Conservation (phyloP, 306 rosid genomes). For the Adenanthera pavonina region DNA sequence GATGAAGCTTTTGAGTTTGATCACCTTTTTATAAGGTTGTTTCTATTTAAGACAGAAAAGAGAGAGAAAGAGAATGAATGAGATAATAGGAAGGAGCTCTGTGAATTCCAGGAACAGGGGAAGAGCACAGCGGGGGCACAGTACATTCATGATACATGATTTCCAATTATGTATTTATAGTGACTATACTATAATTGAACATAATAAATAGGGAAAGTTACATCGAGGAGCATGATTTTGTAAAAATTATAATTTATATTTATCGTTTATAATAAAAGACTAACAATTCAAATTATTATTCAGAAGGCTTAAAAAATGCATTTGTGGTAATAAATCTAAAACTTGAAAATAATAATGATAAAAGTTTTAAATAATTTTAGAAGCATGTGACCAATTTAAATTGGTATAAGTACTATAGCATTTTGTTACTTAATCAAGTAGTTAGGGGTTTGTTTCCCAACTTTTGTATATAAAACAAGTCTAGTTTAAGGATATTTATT, state of each 20-base stretch:
- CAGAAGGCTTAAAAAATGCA: too few species aligned
- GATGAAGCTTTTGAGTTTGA: constrained; percentile 31
- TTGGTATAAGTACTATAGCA: too few species aligned
- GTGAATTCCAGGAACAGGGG: constrained; percentile 36
- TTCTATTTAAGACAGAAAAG: constrained; percentile 13
- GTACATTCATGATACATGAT: constrained; percentile 37
- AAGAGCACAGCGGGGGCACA: constrained; percentile 43
- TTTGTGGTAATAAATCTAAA: too few species aligned
- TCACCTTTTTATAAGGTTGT: constrained; percentile 18
- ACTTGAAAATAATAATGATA: too few species aligned
- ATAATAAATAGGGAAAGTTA: neutral
- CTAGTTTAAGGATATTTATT: too few species aligned
- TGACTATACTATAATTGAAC: neutral
- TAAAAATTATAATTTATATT: too few species aligned
- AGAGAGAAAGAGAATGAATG: constrained; percentile 22
- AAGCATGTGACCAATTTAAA: too few species aligned
- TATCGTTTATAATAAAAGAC: neutral
- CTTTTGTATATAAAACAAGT: too few species aligned
- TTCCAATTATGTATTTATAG: constrained; percentile 21
- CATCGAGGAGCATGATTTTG: neutral
- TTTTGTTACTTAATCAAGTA: too few species aligned
- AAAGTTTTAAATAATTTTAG: too few species aligned
- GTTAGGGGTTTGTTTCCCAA: too few species aligned
- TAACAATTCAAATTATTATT: too few species aligned
- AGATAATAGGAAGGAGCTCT: neutral